Evolutionary conservation across 2,329 filamentous ascomycete species (phyloP).

Genomic region (Pleurostoma richardsiae): DNA sequence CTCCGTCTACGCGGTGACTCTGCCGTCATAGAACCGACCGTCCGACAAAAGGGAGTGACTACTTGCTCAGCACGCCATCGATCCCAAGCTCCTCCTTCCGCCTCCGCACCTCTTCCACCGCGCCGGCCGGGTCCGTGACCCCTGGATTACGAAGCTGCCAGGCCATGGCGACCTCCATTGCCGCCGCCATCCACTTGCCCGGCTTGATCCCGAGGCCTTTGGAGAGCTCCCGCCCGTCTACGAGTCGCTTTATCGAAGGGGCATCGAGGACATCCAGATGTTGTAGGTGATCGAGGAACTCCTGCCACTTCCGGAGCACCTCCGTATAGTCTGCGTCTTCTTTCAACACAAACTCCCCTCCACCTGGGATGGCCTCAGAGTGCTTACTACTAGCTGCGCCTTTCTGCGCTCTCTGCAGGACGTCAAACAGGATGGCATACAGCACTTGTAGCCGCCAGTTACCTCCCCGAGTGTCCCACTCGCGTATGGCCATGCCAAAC

Average conservation of each 20-base stretch:
- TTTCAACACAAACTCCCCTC: background rate
- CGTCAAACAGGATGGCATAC: constrained; percentile 62
- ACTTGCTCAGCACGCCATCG: background rate
- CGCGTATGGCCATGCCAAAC: constrained; percentile 69
- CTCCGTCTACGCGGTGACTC: too few species aligned
- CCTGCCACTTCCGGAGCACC: constrained; percentile 46
- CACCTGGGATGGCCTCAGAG: constrained; percentile 12
- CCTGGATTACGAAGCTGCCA: constrained; percentile 85
- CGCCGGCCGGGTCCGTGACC: constrained; percentile 51
- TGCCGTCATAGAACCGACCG: too few species aligned
- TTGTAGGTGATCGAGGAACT: constrained; percentile 49
- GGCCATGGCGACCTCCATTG: constrained; percentile 72
- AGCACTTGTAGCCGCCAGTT: constrained; percentile 70
- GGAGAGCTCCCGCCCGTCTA: constrained; percentile 72
- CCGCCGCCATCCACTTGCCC: constrained; percentile 78
- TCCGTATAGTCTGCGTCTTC: constrained; percentile 31
- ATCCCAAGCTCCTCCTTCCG: constrained; percentile 49
- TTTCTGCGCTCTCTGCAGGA: constrained; percentile 29
- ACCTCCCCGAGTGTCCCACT: constrained; percentile 57
- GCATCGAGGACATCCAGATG: constrained; percentile 53
- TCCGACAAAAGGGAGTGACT: too few species aligned
- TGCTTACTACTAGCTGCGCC: background rate
- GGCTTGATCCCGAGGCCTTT: constrained; percentile 64
- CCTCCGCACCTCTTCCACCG: constrained; percentile 53
- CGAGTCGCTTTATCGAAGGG: constrained; percentile 53